Evolutionary conservation across 768 basidiomycete genomes (phyloP).

Genomic region (Mycena metata): DNA sequence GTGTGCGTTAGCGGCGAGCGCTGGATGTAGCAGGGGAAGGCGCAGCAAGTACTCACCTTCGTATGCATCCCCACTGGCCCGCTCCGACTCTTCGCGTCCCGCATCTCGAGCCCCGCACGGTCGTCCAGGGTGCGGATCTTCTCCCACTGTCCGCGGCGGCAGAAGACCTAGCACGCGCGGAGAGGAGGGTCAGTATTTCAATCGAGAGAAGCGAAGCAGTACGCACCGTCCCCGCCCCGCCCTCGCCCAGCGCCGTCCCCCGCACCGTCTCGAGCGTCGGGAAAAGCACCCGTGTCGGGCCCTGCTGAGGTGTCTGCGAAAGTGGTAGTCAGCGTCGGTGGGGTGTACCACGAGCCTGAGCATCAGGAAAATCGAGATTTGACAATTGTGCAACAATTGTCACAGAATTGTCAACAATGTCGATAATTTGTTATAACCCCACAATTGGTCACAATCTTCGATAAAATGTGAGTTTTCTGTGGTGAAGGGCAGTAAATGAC

Average conservation of each 20-base stretch:
- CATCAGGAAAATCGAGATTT: too few relatives aligned
- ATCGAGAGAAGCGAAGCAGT: constrained; percentile 34
- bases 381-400: too few relatives aligned
- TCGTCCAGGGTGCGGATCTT: constrained; percentile 43
- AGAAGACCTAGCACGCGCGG: constrained; percentile 57
- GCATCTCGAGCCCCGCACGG: constrained; percentile 64
- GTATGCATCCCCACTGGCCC: constrained; percentile 79
- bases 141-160: constrained; percentile 64
- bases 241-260: constrained; percentile 59
- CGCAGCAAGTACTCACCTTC: constrained; percentile 59
- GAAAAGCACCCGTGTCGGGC: constrained; percentile 62
- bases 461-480: too few relatives aligned
- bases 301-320: constrained; percentile 19
- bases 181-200: not conserved
- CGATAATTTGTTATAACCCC: too few relatives aligned
- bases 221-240: constrained; percentile 66
- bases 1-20: not conserved
- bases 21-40: not conserved
- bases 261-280: constrained; percentile 68
- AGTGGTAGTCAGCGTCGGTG: not conserved
- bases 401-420: too few relatives aligned
- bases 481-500: too few relatives aligned
- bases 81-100: constrained; percentile 68
- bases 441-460: too few relatives aligned
- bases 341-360: too few relatives aligned